Base-by-base conservation (phyloP, 2,329 filamentous ascomycete species). In the Alternaria incomplexa region DNA sequence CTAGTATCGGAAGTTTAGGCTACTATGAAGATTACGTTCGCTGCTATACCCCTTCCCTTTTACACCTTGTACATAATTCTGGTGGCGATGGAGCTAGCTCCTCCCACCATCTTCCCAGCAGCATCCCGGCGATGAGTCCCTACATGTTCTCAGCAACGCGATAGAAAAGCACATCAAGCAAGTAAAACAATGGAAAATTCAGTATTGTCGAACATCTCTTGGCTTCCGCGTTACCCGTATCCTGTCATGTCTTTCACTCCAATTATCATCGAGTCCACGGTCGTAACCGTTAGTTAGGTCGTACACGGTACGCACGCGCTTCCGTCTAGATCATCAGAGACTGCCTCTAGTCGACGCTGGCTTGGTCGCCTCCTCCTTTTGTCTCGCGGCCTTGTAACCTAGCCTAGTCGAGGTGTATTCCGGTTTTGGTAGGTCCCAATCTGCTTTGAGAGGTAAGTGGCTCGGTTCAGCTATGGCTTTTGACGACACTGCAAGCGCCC, bases 41-140 rank as follows among this genome's bases (percentile, higher is more conserved):
- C 48, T 68, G 58, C 48, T 55, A 67, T 65, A 61, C 66, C 68
- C 62, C 62, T 67, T 62, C 56, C 55, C 25, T 56, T 67, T 65
- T 62, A 61, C 54, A 68, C 51, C 56, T 65, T 70, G 68, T 70
- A 69, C 61, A 70, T 70, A 68, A 69, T 67, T 66, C 36, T 51
- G 44, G 60, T 55, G 55, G 55, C 51, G 48, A 28, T 28, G 30
- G 47, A 58, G 59, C 22, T 45, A 51, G 54, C 47, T 55, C 51
- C 25, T 43, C n/a, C 20, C 48, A 53, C 48, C 12, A 30, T 36
- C 32, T 43, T 40, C 44, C 30, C 23, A 17, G 11, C 26, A 60
- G 44, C 57, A 60, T 55, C 50, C 57, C 17, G 57, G 43, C 26
- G 50, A 60, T 60, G 57, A 22, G 25, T 36, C 7, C 48, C 30